phyloP scores from a whole-genome alignment of 371 early-diverging fungal species.

The Zychaea mexicana region DNA sequence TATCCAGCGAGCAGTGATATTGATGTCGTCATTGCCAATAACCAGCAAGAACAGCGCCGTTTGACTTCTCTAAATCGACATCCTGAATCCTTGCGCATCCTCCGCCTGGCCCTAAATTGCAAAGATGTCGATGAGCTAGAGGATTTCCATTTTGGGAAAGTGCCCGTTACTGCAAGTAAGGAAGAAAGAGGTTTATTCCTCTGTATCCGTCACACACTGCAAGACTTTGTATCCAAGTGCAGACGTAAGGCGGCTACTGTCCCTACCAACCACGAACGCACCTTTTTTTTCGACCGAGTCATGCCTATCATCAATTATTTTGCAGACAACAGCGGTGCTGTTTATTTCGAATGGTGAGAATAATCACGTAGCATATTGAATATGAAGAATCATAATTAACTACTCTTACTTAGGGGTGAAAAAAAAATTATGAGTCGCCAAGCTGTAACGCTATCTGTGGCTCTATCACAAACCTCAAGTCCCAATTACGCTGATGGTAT shows the following conservation, averaged over 20 bases:
- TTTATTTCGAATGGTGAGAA: not conserved
- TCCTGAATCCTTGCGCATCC: not conserved
- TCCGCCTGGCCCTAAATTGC: not conserved
- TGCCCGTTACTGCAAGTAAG: not conserved
- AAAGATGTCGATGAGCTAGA: not conserved
- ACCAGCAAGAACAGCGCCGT: not conserved
- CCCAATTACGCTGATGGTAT: too few species aligned
- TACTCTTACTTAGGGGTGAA: not conserved
- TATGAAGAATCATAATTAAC: not conserved
- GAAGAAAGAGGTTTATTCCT: not conserved
- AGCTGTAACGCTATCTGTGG: too few species aligned
- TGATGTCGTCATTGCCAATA: not conserved
- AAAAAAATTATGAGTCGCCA: not conserved
- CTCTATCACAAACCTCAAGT: too few species aligned
- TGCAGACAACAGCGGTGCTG: not conserved
- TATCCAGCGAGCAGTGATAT: not conserved
- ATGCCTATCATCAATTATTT: not conserved
- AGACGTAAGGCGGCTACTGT: not conserved
- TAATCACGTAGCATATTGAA: not conserved
- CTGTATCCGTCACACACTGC: not conserved
- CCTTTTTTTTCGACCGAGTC: not conserved
- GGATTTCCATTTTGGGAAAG: not conserved
- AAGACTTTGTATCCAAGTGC: not conserved
- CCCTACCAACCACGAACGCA: not conserved
- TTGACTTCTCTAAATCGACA: not conserved